Conservation (phyloP, 768 basidiomycete species). For the Collybia sp. region DNA sequence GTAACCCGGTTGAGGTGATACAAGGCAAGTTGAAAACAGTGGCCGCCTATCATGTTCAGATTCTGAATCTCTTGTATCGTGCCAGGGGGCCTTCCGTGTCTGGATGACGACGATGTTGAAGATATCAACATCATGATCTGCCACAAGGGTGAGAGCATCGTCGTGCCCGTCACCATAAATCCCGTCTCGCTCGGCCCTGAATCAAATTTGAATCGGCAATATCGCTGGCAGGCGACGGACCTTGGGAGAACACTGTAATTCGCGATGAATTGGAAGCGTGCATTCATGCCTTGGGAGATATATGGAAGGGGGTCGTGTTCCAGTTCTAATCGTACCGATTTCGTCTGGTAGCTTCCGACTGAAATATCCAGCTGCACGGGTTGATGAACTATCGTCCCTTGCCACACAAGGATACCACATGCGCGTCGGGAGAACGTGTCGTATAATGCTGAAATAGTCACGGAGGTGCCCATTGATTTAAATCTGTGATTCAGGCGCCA, state of each 20-base stretch:
- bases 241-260: conserved; percentile 8
- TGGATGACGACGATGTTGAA: conserved; percentile 8
- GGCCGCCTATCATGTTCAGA: no score
- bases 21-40: no score
- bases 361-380: no score
- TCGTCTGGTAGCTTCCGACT: no score
- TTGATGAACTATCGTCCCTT: no score
- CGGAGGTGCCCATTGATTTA: no score
- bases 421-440: no score
- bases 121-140: conserved; percentile 12
- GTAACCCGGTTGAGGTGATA: conserved; percentile 36
- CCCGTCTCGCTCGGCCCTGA: conserved; percentile 2
- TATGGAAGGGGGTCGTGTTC: conserved; percentile 6
- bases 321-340: conserved; percentile 2
- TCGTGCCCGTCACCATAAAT: conserved; percentile 19
- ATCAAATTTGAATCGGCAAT: conserved; percentile 2
- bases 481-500: no score
- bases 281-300: conserved; percentile 10
- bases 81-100: not conserved
- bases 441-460: no score
- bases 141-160: conserved; percentile 12
- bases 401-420: no score
- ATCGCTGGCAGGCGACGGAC: conserved; percentile 2
- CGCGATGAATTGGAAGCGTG: conserved; percentile 7
- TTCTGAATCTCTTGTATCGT: no score